Base-by-base conservation (phyloP, 805 yeast genomes). In the Yueomyces sinensis region DNA sequence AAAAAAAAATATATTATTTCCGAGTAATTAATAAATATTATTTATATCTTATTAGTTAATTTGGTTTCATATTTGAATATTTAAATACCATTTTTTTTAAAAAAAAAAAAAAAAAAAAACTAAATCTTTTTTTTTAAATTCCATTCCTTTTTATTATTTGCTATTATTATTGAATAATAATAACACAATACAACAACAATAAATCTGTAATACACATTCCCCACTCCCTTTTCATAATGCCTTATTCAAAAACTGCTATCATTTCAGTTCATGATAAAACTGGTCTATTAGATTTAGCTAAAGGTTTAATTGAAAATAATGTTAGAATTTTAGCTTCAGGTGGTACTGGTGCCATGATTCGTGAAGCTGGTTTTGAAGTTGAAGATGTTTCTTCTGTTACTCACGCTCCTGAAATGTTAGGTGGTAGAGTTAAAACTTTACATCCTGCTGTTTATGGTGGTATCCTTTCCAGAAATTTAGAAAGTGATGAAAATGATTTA, bases 371-470 rank as follows among this genome's bases (percentile, higher is more conserved):
- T 11, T 89, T 91, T 75, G 89, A 94, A 31, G 97, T 91, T 14
- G 95, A 89, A 46, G 98, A 91, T 54, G 95, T 91, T 29, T 77
- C 93, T 29, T 59, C 91, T 39, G 84, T 91, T 58, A 91, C 98
- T 27, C 95, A 91, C 55, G 97, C 97, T 29, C 98, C 98, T 35
- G 98, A 91, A 63, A 91, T 91, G 95, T 70, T 91, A 47, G 95
- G 96, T 43, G 98, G 98, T 44, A 75, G 98, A 64, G 98, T 91
- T 49, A 91, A 91, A 68, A 91, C 98, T 40, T 70, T 91, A 50
- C 98, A 91, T 59, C 98, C 98, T 29, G 98, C 97, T 22, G 95
- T 91, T 41, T 98, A 91, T 60, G 98, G 95, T 50, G 94, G 94
- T 55, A 91, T 91, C 52, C 72, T 91, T 47, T 97, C 98, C 34